Evolutionary conservation across 139 green algal genomes (phyloP), one percentile per base, ranked within the genome.

Genomic region (Chlamydomonas asymmetrica): DNA sequence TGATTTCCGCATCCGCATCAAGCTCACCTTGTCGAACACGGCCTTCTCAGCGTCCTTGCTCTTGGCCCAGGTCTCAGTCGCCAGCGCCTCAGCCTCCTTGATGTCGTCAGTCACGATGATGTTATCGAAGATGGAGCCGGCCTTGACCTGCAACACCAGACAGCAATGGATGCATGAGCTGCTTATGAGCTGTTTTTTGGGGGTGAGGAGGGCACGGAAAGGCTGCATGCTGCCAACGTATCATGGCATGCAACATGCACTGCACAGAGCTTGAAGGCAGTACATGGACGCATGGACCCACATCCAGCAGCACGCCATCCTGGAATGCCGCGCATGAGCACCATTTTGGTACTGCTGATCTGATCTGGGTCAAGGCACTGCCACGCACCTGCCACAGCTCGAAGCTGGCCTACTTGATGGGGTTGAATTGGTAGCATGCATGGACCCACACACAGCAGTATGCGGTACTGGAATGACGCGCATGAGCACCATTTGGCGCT

Each of bases 101-200:
- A 89, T 78, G 71, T 88, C 78, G 45, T 97, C 90, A 23, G 89
- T 89, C 23, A 97, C 85, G 1, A 97, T 76, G 76, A 97, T 95
- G 90, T 97, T 97, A 80, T 97, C 93, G 67, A 97, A 97, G 82
- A 97, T 95, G 45, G 88, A 85, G 32, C 93, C 93, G 6, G 86
- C 43, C 85, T 97, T 97, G n/a, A 97, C 92, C 78, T 88, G 74
- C n/a, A n/a, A n/a, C n/a, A n/a, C n/a, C n/a, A n/a, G n/a, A n/a
- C n/a, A n/a, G n/a, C n/a, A n/a, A n/a, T n/a, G n/a, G n/a, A n/a
- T n/a, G n/a, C n/a, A n/a, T n/a, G n/a, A n/a, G n/a, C n/a, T n/a
- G n/a, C 20, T 57, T 22, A 57, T n/a, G 22, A 57, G 49, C 49
- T 57, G 49, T 57, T 18, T 57, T 57, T 57, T n/a, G n/a, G n/a